phyloP scores from a whole-genome alignment of 768 basidiomycete species.

The Suillus spraguei region DNA sequence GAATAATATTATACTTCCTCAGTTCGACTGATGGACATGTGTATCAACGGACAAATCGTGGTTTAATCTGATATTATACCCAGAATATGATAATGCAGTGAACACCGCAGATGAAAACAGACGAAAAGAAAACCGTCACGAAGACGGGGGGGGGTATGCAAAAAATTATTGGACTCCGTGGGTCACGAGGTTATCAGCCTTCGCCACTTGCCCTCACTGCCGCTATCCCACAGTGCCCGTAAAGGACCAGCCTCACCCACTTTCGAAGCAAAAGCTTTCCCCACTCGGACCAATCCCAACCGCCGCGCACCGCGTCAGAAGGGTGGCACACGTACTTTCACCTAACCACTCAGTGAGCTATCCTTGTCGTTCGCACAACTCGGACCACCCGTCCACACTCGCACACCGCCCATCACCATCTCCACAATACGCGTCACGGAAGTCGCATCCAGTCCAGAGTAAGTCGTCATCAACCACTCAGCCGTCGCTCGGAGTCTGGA shows the following conservation, averaged over 20 bases:
- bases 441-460: slow-evolving; percentile 7
- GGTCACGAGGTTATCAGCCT: slow-evolving; percentile 33
- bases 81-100: neutral
- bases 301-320: slow-evolving; percentile 26
- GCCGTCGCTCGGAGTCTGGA: slow-evolving; percentile 35
- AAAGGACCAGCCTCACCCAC: slow-evolving; percentile 29
- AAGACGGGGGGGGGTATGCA: slow-evolving; percentile 24
- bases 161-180: slow-evolving; percentile 34
- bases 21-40: neutral
- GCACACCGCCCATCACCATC: slow-evolving; percentile 23
- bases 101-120: neutral
- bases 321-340: slow-evolving; percentile 34
- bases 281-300: slow-evolving; percentile 32
- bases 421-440: slow-evolving; percentile 14
- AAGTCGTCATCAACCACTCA: slow-evolving; percentile 4
- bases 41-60: neutral
- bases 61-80: neutral
- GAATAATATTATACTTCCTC: neutral
- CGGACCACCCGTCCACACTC: slow-evolving; percentile 27
- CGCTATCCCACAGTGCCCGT: slow-evolving; percentile 23
- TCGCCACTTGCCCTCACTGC: slow-evolving; percentile 27
- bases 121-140: slow-evolving; percentile 18
- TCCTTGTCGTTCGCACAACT: slow-evolving; percentile 37
- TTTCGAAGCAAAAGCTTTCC: slow-evolving; percentile 48
- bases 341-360: slow-evolving; percentile 36